Conservation (phyloP, 208 protist genomes). For the Phytomonas sp. region DNA sequence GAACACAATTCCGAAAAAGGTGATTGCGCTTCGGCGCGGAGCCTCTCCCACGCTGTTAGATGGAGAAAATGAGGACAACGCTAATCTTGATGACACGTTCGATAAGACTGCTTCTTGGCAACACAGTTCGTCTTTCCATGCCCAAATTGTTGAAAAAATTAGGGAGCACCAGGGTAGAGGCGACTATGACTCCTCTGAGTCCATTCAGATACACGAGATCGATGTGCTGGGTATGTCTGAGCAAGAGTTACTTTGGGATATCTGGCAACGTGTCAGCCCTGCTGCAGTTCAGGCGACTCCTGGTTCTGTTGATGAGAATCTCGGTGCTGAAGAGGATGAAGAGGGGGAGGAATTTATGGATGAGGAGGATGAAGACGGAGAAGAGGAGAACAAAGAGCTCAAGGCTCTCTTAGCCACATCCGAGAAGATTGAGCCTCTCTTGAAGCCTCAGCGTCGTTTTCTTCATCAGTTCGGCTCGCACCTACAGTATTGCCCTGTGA, state of each 20-base stretch:
- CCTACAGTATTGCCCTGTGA: slow-evolving; percentile 82
- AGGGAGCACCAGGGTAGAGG: neutral
- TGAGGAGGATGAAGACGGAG: slow-evolving; percentile 48
- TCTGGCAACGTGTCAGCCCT: slow-evolving; percentile 15
- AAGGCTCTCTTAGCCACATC: slow-evolving; percentile 8
- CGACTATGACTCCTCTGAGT: neutral
- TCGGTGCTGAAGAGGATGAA: slow-evolving; percentile 35
- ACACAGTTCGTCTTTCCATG: neutral
- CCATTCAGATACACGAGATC: neutral
- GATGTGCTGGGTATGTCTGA: neutral
- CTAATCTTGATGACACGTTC: neutral
- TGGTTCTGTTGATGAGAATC: slow-evolving; percentile 43
- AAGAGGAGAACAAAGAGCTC: slow-evolving; percentile 41
- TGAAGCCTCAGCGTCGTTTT: slow-evolving; percentile 43
- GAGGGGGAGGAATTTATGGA: slow-evolving; percentile 40
- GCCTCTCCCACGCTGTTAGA: neutral
- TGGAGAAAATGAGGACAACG: neutral
- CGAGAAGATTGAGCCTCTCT: slow-evolving; percentile 20
- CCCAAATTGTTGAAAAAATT: neutral
- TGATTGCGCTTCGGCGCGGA: neutral
- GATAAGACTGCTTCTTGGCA: neutral
- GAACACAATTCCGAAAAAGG: neutral
- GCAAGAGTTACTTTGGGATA: neutral
- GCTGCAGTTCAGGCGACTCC: slow-evolving; percentile 27
- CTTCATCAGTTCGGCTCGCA: slow-evolving; percentile 75